These are phyloP conservation scores for Fusarium equiseti DNA, from an alignment of 2,329 filamentous ascomycete species.

Conservation along the genomic window DNA sequence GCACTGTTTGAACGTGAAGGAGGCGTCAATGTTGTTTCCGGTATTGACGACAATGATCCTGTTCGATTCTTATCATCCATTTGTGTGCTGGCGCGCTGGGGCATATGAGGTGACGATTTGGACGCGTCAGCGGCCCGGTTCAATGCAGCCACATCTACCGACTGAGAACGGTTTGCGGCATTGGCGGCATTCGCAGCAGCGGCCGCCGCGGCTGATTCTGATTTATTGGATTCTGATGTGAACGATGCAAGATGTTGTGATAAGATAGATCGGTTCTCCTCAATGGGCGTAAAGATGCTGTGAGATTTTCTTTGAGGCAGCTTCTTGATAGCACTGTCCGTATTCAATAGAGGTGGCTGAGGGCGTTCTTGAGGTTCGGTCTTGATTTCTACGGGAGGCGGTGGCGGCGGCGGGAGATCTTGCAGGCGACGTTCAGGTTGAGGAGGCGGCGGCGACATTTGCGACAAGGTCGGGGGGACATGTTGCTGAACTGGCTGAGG, in stretches of 20 bases:
- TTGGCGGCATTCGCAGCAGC: conserved; percentile 45
- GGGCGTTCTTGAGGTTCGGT: conserved; percentile 62
- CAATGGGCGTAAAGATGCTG: conserved; percentile 97
- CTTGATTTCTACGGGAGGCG: conserved; percentile 63
- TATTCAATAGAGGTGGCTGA: conserved; percentile 63
- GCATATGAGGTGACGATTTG: conserved; percentile 70
- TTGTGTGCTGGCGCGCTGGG: conserved; percentile 63
- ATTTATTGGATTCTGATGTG: conserved; percentile 63
- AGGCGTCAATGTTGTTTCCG: conserved; percentile 74
- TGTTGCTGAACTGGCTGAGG: conserved; percentile 69
- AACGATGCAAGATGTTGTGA: conserved; percentile 84
- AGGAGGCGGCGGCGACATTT: conserved; percentile 67
- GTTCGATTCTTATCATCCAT: conserved; percentile 60
- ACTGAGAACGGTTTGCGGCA: conserved; percentile 67
- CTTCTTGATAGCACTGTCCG: conserved; percentile 66
- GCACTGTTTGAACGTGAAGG: conserved; percentile 84
- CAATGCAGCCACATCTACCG: conserved; percentile 71
- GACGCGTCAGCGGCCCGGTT: conserved; percentile 61
- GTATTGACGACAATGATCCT: conserved; percentile 70
- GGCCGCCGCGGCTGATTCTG: conserved; percentile 51
- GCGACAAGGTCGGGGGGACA: conserved; percentile 61
- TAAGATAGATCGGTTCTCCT: conserved; percentile 89
- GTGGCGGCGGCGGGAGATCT: conserved; percentile 66
- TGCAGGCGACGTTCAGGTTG: conserved; percentile 57
- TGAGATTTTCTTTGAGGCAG: conserved; percentile 83